These are phyloP conservation scores for Microsporum ferrugineum DNA, from an alignment of 2,329 filamentous ascomycete species.

Conservation along the genomic window DNA sequence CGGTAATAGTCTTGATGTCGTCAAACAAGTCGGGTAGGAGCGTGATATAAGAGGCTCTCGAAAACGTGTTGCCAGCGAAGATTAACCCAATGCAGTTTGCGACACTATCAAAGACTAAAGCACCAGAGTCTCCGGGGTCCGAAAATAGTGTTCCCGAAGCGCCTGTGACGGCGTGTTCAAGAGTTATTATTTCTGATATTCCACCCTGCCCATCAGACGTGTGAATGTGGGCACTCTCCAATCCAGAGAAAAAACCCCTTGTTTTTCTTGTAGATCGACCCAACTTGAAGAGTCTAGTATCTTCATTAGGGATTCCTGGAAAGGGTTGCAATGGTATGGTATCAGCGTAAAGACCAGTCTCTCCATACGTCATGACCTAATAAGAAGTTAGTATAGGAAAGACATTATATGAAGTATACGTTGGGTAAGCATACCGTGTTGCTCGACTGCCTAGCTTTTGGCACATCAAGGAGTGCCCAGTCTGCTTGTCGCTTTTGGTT, in stretches of 20 bases:
- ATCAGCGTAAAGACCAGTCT: background rate
- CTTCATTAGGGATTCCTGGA: background rate
- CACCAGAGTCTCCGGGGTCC: constrained; percentile 1
- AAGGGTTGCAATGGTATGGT: background rate
- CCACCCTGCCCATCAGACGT: background rate
- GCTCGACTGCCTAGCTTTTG: background rate
- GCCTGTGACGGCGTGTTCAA: background rate
- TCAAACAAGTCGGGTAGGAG: background rate
- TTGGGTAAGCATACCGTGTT: background rate
- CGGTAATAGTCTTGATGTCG: background rate
- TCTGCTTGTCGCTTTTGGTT: background rate
- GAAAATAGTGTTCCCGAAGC: background rate
- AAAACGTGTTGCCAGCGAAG: background rate
- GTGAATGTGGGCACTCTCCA: background rate
- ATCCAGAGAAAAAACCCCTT: background rate
- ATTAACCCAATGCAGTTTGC: constrained; percentile 5
- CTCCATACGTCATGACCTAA: background rate
- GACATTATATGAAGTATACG: background rate
- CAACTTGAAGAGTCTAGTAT: background rate
- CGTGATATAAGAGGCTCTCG: constrained; percentile 2
- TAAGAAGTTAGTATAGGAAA: background rate
- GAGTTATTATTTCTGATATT: background rate
- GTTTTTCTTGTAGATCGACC: background rate
- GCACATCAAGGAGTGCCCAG: background rate
- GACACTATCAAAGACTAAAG: background rate